phyloP scores from a whole-genome alignment of 2,329 filamentous ascomycete genomes.

The Ophiobolus disseminans region DNA sequence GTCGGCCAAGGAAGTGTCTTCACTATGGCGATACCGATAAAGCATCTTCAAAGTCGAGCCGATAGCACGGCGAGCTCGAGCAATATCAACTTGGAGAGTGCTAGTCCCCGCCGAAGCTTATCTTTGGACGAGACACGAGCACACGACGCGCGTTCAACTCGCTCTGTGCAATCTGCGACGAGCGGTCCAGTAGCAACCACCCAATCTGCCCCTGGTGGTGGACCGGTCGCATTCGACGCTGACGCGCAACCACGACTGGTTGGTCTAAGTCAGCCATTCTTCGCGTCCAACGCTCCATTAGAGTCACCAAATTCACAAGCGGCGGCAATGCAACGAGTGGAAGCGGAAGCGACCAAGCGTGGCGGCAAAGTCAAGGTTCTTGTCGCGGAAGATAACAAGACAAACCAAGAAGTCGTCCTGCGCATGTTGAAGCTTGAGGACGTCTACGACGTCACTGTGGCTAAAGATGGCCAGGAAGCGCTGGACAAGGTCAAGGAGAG shows the following conservation, averaged over 20 bases:
- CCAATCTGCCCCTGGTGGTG: slow-evolving; percentile 25
- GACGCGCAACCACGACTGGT: slow-evolving; percentile 80
- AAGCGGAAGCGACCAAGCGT: slow-evolving; percentile 64
- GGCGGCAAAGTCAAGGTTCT: slow-evolving; percentile 76
- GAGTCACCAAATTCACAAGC: slow-evolving; percentile 67
- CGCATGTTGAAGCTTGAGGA: slow-evolving; percentile 77
- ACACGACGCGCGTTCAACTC: slow-evolving; percentile 40
- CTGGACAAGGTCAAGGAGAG: slow-evolving; percentile 83
- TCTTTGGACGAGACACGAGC: slow-evolving; percentile 35
- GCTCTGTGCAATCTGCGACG: slow-evolving; percentile 41
- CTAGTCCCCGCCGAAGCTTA: slow-evolving; percentile 32
- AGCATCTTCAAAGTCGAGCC: slow-evolving; percentile 73
- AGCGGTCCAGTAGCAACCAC: slow-evolving; percentile 31
- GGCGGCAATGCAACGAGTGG: slow-evolving; percentile 69
- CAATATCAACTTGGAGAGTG: slow-evolving; percentile 35
- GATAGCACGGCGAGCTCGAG: slow-evolving; percentile 57
- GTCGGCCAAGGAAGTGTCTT: slow-evolving; percentile 80
- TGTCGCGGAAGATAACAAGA: slow-evolving; percentile 80
- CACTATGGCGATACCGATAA: slow-evolving; percentile 80
- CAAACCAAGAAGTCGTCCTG: slow-evolving; percentile 57
- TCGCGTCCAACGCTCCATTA: slow-evolving; percentile 59
- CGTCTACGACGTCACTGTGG: slow-evolving; percentile 86
- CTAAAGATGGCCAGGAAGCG: slow-evolving; percentile 77
- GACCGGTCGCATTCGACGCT: slow-evolving; percentile 58
- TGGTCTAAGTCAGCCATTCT: slow-evolving; percentile 84